These are phyloP conservation scores for Solanum sejunctum DNA, from an alignment of 257 asterid genomes.

Conservation along the genomic window DNA sequence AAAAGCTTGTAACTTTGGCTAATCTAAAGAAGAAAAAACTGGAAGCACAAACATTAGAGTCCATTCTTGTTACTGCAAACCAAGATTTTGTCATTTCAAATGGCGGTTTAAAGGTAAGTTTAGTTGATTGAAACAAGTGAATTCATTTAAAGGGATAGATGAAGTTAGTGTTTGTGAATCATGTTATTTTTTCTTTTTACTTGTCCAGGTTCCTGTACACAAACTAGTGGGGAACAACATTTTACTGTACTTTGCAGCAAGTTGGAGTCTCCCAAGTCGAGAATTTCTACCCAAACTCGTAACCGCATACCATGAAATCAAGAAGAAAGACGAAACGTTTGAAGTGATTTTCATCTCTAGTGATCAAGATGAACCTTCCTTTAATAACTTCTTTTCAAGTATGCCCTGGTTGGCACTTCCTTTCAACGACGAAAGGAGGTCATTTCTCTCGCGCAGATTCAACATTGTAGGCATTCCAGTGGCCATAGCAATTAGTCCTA, in stretches of 20 bases:
- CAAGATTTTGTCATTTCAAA: slow-evolving; percentile 16
- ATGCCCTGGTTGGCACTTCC: slow-evolving; percentile 34
- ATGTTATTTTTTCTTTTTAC: neutral
- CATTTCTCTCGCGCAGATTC: slow-evolving; percentile 10
- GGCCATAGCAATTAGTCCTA: slow-evolving; percentile 15
- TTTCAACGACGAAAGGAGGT: slow-evolving; percentile 9
- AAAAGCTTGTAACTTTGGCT: slow-evolving; percentile 5
- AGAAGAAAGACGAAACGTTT: slow-evolving; percentile 2
- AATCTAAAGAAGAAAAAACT: slow-evolving; percentile 10
- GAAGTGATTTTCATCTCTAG: slow-evolving; percentile 30
- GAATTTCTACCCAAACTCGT: slow-evolving; percentile 13
- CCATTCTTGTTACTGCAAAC: slow-evolving; percentile 10
- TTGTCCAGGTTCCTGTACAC: slow-evolving; percentile 13
- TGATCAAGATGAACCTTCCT: slow-evolving; percentile 14
- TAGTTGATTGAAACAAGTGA: neutral
- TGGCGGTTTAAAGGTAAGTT: slow-evolving; percentile 14
- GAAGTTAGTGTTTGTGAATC: neutral
- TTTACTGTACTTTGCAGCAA: slow-evolving; percentile 22
- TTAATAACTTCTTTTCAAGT: slow-evolving; percentile 10
- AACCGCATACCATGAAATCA: slow-evolving; percentile 15
- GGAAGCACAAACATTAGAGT: slow-evolving; percentile 21
- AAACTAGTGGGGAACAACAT: slow-evolving; percentile 23
- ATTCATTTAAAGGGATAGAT: neutral
- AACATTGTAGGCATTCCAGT: slow-evolving; percentile 23
- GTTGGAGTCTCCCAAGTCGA: slow-evolving; percentile 30